Conservation (phyloP, 75 land plant species). For the Azolla pinnata region DNA sequence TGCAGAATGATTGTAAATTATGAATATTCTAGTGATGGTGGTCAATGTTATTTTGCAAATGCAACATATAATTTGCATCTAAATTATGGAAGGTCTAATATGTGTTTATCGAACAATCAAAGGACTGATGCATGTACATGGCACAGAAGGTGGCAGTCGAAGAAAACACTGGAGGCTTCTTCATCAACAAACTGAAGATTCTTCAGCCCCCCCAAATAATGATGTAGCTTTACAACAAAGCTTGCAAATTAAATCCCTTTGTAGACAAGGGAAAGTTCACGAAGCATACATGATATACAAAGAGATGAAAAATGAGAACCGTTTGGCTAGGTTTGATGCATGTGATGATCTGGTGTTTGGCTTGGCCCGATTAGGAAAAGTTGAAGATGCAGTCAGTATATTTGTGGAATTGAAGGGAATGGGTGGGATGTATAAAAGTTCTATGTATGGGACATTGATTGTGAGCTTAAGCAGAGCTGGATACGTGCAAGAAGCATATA, state of each 20-base stretch:
- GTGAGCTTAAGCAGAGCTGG: neutral
- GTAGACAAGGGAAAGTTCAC: conserved; percentile 2
- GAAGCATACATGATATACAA: conserved; percentile 3
- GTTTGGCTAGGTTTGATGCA: neutral
- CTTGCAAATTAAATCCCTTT: neutral
- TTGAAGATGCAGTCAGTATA: neutral
- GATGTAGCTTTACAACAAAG: too few relatives aligned
- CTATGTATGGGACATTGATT: conserved; percentile 4
- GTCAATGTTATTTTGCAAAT: too few relatives aligned
- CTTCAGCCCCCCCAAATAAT: too few relatives aligned
- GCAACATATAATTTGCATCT: too few relatives aligned
- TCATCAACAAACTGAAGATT: too few relatives aligned
- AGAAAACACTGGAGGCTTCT: too few relatives aligned
- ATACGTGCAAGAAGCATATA: neutral
- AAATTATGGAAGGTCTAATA: too few relatives aligned
- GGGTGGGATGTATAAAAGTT: conserved; percentile 2
- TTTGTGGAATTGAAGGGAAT: conserved; percentile 2
- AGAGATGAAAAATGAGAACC: neutral
- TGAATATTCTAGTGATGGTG: too few relatives aligned
- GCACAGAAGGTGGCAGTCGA: too few relatives aligned
- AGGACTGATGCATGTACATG: too few relatives aligned
- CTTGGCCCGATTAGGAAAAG: conserved; percentile 1
- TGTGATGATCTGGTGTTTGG: conserved; percentile 2
- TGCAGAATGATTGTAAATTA: too few relatives aligned
- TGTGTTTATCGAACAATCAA: too few relatives aligned